Base-by-base conservation (phyloP, 768 basidiomycete species). In the Cubamyces lactineus region DNA sequence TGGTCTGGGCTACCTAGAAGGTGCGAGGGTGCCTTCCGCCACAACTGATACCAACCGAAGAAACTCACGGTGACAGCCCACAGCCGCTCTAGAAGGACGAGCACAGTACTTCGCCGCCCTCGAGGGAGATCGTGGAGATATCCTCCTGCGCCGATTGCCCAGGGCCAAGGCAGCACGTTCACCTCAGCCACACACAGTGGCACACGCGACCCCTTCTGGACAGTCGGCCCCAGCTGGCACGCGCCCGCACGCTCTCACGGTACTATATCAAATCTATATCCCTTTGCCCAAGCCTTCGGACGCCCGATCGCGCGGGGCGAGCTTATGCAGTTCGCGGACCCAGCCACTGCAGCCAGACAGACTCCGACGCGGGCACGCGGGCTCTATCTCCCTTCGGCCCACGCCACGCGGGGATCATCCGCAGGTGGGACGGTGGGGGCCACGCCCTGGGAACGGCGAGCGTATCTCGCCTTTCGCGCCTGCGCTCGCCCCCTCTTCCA, bases 221-320 rank as follows among this genome's bases (percentile, higher is more conserved):
- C 28, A 17, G 21, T 34, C 40, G 11, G 48, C 19, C 45, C 48
- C 47, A 39, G 1, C 42, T 23, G 57, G 41, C 41, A 42, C 49
- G 19, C 49, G 47, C 26, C 57, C 38, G 26, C 42, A 28, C 48
- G 19, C 49, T 52, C 57, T 28, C 57, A 52, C 57, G 28, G 49
- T 40, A 38, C 40, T 45, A 45, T 59, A 59, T 59, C 57, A 59
- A 59, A 43, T 28, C 21, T 47, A 17, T 48, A 40, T 51, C 57
- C 57, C 57, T 43, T 28, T 52, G 57, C 57, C 57, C 57, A 34
- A 30, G 41, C 57, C 28, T 42, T 39, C 39, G 39, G 24, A 41
- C 26, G 57, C 48, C 16, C 38, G 46, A 48, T 49, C 56, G 30
- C 17, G 23, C 40, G 46, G 48, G 21, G 39, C 26, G 38, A 49